phyloP scores from a whole-genome alignment of 371 early-diverging fungal species.

The Syncephalis plumigaleata region DNA sequence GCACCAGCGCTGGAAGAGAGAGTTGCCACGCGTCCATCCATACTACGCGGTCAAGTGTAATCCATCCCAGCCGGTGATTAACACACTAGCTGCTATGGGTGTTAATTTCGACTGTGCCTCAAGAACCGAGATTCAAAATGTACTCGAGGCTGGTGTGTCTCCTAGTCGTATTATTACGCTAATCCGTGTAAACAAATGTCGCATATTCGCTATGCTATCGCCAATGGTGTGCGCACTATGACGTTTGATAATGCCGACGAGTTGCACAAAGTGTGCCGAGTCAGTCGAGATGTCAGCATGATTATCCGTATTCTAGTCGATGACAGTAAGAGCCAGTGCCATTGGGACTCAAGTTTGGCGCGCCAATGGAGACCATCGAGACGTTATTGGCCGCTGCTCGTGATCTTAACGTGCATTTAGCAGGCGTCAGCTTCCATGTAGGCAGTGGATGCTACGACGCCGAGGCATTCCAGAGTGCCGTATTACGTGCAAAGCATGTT shows the following conservation, averaged over 20 bases:
- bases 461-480: slow-evolving; percentile 81
- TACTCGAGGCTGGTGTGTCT: slow-evolving; percentile 59
- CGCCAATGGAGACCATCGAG: slow-evolving; percentile 49
- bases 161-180: slow-evolving; percentile 84
- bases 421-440: slow-evolving; percentile 91
- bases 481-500: slow-evolving; percentile 60
- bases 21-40: slow-evolving; percentile 84
- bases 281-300: slow-evolving; percentile 66
- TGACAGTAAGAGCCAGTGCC: slow-evolving; percentile 82
- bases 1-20: slow-evolving; percentile 57
- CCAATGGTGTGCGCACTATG: slow-evolving; percentile 69
- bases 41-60: slow-evolving; percentile 94
- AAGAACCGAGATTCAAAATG: slow-evolving; percentile 71
- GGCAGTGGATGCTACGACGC: slow-evolving; percentile 89
- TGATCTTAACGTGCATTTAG: slow-evolving; percentile 64
- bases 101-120: slow-evolving; percentile 91
- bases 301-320: slow-evolving; percentile 90
- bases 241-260: slow-evolving; percentile 97
- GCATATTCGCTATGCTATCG: slow-evolving; percentile 70
- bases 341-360: slow-evolving; percentile 94
- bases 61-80: slow-evolving; percentile 75
- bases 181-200: slow-evolving; percentile 96
- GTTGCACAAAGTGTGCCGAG: slow-evolving; percentile 73
- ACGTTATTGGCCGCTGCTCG: slow-evolving; percentile 53
- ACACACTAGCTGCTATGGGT: slow-evolving; percentile 67